These are phyloP conservation scores for Punica granatum DNA, from an alignment of 345 rosid genomes.

Conservation along the genomic window DNA sequence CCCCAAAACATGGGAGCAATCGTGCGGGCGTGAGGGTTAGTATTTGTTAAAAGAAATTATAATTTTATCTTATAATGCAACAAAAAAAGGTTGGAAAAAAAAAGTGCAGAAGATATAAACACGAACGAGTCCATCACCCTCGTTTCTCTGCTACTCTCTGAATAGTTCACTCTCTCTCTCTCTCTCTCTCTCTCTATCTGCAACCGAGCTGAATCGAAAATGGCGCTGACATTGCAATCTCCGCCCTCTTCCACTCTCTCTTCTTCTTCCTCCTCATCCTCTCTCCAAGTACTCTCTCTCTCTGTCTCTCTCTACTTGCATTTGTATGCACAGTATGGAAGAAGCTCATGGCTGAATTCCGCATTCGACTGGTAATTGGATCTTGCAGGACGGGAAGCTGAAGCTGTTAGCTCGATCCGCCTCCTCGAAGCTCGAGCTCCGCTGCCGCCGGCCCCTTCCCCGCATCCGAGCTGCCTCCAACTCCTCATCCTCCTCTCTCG, in stretches of 20 bases:
- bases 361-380: background rate
- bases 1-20: too few species aligned
- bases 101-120: too few species aligned
- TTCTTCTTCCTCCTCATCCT: conserved; percentile 30
- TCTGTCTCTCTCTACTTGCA: background rate
- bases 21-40: too few species aligned
- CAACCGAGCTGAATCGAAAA: conserved; percentile 15
- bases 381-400: conserved; percentile 31
- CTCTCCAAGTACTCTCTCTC: conserved; percentile 23
- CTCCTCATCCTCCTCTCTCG: conserved; percentile 55
- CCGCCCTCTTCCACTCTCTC: conserved; percentile 54
- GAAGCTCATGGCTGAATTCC: background rate
- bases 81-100: too few species aligned
- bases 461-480: conserved; percentile 35
- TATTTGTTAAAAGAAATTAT: too few species aligned
- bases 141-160: too few species aligned
- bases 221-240: conserved; percentile 77
- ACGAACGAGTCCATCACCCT: too few species aligned
- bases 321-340: background rate
- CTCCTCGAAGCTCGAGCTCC: conserved; percentile 31
- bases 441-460: conserved; percentile 33
- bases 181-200: too few species aligned
- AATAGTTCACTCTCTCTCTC: too few species aligned
- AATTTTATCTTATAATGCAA: too few species aligned
- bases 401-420: conserved; percentile 24